These are phyloP conservation scores for Populus alba DNA, from an alignment of 345 rosid species.

Conservation along the genomic window DNA sequence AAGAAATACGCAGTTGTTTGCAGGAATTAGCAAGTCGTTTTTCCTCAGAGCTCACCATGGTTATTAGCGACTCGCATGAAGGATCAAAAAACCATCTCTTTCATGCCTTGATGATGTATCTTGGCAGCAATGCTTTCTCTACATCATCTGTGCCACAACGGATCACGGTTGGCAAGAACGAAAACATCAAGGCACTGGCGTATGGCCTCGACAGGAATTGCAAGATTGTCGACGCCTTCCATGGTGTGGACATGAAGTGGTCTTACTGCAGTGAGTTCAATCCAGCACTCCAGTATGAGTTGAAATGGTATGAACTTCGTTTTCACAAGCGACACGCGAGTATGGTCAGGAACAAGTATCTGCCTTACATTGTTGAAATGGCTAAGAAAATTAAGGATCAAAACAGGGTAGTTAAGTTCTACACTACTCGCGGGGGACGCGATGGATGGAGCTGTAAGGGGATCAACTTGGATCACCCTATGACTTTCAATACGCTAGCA, in stretches of 20 bases:
- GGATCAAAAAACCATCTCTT: slow-evolving; percentile 36
- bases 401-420: slow-evolving; percentile 27
- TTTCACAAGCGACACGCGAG: slow-evolving; percentile 25
- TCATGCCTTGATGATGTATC: slow-evolving; percentile 25
- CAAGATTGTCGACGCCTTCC: slow-evolving; percentile 31
- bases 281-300: slow-evolving; percentile 9
- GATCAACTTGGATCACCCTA: slow-evolving; percentile 38
- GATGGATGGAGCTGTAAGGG: slow-evolving; percentile 32
- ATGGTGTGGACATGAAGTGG: slow-evolving; percentile 37
- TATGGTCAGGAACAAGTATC: slow-evolving; percentile 30
- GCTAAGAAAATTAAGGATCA: slow-evolving; percentile 34
- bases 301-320: slow-evolving; percentile 38
- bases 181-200: slow-evolving; percentile 22
- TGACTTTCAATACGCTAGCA: slow-evolving; percentile 40
- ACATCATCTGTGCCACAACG: slow-evolving; percentile 14
- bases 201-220: slow-evolving; percentile 34
- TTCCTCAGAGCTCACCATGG: slow-evolving; percentile 29
- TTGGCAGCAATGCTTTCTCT: slow-evolving; percentile 27
- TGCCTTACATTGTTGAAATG: slow-evolving; percentile 31
- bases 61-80: slow-evolving; percentile 36
- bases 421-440: slow-evolving; percentile 18
- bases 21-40: slow-evolving; percentile 25
- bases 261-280: slow-evolving; percentile 19
- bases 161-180: slow-evolving; percentile 36
- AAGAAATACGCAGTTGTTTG: slow-evolving; percentile 23